Conservation (phyloP, 495 filamentous ascomycete genomes). For the Aspergillus mulundensis region DNA sequence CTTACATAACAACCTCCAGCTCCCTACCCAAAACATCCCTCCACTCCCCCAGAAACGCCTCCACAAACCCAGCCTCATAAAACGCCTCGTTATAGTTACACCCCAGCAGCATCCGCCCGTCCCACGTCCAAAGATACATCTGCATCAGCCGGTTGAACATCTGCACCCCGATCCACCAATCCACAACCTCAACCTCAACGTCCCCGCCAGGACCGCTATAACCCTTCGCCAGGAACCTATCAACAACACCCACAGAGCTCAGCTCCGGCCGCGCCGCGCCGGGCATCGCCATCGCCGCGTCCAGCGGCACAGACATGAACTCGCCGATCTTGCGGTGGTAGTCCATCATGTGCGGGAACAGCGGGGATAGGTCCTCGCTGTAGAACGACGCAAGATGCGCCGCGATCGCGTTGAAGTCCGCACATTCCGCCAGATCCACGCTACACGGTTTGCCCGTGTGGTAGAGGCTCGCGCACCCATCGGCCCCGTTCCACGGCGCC, state of each 20-base stretch:
- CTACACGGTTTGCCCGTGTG: slow-evolving; percentile 21
- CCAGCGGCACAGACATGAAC: slow-evolving; percentile 6
- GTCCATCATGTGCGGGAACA: not conserved
- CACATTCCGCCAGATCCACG: slow-evolving; percentile 3
- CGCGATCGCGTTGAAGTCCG: slow-evolving; percentile 14
- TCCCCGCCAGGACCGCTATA: slow-evolving; percentile 3
- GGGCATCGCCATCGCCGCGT: slow-evolving; percentile 4
- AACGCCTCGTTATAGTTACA: slow-evolving; percentile 24
- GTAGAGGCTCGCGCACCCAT: slow-evolving; percentile 8
- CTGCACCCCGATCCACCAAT: slow-evolving; percentile 25
- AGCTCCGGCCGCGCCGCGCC: slow-evolving; percentile 18
- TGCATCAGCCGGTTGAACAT: slow-evolving; percentile 3
- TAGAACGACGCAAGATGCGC: not conserved
- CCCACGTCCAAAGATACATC: slow-evolving; percentile 21
- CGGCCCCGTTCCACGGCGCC: slow-evolving; percentile 1
- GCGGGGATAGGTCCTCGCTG: not conserved
- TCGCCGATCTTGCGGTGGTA: not conserved
- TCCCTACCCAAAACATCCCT: not conserved
- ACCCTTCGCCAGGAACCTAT: slow-evolving; percentile 9
- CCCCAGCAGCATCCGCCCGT: slow-evolving; percentile 14
- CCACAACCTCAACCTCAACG: slow-evolving; percentile 10
- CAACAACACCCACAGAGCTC: slow-evolving; percentile 22
- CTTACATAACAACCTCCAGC: too few relatives aligned
- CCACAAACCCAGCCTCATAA: slow-evolving; percentile 21
- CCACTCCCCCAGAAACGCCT: slow-evolving; percentile 13